Evolutionary conservation across 331 rosid genomes (phyloP).

Genomic region (Malus hybrid): DNA sequence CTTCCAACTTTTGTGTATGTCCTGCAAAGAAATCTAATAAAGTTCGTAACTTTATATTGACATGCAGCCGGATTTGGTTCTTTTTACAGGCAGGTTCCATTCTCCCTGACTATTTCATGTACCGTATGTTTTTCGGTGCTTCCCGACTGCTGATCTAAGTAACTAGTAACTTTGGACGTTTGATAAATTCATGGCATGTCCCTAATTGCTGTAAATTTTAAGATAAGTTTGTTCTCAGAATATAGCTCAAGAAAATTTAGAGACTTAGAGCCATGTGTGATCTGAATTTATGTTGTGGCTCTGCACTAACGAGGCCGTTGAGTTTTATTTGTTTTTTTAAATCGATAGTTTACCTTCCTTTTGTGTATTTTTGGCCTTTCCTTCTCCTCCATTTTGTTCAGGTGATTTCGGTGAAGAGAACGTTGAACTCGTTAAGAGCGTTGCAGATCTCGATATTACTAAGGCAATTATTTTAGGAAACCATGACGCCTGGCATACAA

Average conservation of each 20-base stretch:
- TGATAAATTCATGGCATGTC: conserved; percentile 7
- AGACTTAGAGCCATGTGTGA: neutral
- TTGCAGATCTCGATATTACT: conserved; percentile 54
- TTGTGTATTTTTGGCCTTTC: conserved; percentile 6
- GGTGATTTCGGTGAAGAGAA: conserved; percentile 96
- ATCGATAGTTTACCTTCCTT: neutral
- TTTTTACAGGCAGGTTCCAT: conserved; percentile 84
- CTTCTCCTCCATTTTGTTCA: conserved; percentile 19
- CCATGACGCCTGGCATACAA: conserved; percentile 90
- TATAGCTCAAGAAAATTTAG: neutral
- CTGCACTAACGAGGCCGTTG: neutral
- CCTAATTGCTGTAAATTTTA: neutral
- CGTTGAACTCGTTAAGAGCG: conserved; percentile 67
- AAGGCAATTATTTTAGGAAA: conserved; percentile 87
- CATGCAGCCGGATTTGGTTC: conserved; percentile 99
- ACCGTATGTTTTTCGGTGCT: neutral
- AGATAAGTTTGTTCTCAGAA: neutral
- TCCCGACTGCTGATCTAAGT: conserved; percentile 11
- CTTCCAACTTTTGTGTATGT: neutral
- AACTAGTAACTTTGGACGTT: neutral
- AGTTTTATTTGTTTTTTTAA: conserved; percentile 5
- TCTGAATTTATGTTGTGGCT: neutral
- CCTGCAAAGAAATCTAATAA: conserved; percentile 32
- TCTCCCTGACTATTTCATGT: conserved; percentile 22
- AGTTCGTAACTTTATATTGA: conserved; percentile 28